These are phyloP conservation scores for Hypoxylon trugodes DNA, from an alignment of 495 filamentous ascomycete species.

Conservation along the genomic window DNA sequence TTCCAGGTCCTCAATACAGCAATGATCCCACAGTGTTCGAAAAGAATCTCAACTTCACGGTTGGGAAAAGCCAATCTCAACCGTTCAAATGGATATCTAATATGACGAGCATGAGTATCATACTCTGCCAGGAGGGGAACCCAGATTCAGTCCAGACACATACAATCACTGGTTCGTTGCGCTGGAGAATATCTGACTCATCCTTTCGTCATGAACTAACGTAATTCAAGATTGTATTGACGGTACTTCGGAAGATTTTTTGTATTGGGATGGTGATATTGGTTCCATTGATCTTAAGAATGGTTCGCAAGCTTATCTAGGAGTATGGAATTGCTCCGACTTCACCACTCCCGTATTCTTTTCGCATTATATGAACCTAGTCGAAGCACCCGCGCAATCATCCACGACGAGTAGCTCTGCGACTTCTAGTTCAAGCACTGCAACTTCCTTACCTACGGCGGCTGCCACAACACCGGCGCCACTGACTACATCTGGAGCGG, in stretches of 20 bases:
- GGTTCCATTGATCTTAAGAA: conserved; percentile 21
- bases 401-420: neutral
- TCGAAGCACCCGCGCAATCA: neutral
- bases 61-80: conserved; percentile 10
- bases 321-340: conserved; percentile 20
- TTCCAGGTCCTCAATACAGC: conserved; percentile 17
- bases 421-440: neutral
- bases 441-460: neutral
- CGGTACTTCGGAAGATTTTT: neutral
- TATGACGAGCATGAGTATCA: conserved; percentile 15
- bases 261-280: conserved; percentile 30
- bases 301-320: conserved; percentile 22
- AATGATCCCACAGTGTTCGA: conserved; percentile 21
- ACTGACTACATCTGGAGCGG: neutral
- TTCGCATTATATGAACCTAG: conserved; percentile 31
- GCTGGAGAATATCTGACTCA: neutral
- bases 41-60: conserved; percentile 11
- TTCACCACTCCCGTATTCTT: conserved; percentile 17
- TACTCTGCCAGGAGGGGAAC: conserved; percentile 17
- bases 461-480: neutral
- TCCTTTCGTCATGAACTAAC: neutral
- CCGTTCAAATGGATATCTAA: conserved; percentile 30
- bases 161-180: conserved; percentile 4
- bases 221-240: conserved; percentile 1
- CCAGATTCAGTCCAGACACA: conserved; percentile 7